Evolutionary conservation across 2,329 filamentous ascomycete species (phyloP).

Genomic region (Hypoxylon sp.): DNA sequence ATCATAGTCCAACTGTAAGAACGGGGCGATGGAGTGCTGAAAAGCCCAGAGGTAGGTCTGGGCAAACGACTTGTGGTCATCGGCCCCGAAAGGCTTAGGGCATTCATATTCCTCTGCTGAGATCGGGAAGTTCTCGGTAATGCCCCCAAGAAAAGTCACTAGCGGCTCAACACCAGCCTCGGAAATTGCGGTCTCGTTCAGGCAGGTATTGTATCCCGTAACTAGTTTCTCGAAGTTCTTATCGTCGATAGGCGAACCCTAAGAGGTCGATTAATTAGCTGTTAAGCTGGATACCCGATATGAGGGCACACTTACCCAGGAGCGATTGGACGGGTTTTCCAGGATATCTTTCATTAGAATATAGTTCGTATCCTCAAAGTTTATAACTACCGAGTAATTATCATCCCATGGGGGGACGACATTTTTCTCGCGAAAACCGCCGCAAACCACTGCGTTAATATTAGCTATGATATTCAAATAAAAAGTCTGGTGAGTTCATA

Average conservation of each 20-base stretch:
- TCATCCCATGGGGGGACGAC: constrained; percentile 15
- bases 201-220: constrained; percentile 28
- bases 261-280: neutral
- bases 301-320: constrained; percentile 8
- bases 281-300: no score
- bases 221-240: constrained; percentile 35
- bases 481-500: constrained; percentile 2
- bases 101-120: constrained; percentile 2
- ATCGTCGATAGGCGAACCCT: constrained; percentile 21
- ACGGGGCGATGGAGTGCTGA: constrained; percentile 15
- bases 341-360: constrained; percentile 34
- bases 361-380: constrained; percentile 12
- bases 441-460: constrained; percentile 26
- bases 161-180: constrained; percentile 23
- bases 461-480: constrained; percentile 12
- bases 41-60: constrained; percentile 17
- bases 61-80: constrained; percentile 29
- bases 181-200: constrained; percentile 33
- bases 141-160: constrained; percentile 23
- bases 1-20: constrained; percentile 6
- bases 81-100: constrained; percentile 7
- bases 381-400: neutral
- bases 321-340: constrained; percentile 8
- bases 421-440: constrained; percentile 24
- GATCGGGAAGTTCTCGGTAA: constrained; percentile 30